phyloP scores from a whole-genome alignment of 2,329 filamentous ascomycete genomes.

The Bisporella sp. region DNA sequence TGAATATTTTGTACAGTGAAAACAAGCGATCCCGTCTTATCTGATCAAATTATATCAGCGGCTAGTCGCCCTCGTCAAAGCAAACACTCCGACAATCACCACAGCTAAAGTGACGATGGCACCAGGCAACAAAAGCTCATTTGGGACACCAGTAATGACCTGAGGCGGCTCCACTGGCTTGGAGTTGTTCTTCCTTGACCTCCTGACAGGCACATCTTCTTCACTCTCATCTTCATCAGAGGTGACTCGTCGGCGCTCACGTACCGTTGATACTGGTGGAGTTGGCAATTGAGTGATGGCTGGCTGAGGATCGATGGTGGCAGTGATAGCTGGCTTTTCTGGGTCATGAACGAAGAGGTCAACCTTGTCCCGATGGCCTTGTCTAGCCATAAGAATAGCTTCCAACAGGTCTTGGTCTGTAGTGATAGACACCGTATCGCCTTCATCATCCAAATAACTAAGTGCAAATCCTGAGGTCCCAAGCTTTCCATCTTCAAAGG shows the following conservation, averaged over 20 bases:
- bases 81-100: conserved; percentile 89
- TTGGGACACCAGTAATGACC: conserved; percentile 84
- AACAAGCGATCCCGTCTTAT: conserved; percentile 3
- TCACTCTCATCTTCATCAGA: conserved; percentile 43
- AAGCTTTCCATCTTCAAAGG: conserved; percentile 72
- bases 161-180: conserved; percentile 44
- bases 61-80: conserved; percentile 62
- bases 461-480: conserved; percentile 77
- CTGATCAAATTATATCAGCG: conserved; percentile 27
- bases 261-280: conserved; percentile 44
- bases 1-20: conserved; percentile 10
- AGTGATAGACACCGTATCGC: conserved; percentile 93
- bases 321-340: conserved; percentile 73
- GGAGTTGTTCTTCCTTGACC: conserved; percentile 27
- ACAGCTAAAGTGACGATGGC: conserved; percentile 93
- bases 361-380: conserved; percentile 79
- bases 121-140: conserved; percentile 86
- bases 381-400: conserved; percentile 76
- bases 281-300: conserved; percentile 44
- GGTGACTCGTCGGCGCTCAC: conserved; percentile 39
- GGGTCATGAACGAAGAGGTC: conserved; percentile 96
- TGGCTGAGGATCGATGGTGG: conserved; percentile 50
- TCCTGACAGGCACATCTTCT: conserved; percentile 36
- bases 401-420: conserved; percentile 90
- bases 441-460: conserved; percentile 94